Conservation (phyloP, 345 rosid genomes). For the Jatropha curcas region DNA sequence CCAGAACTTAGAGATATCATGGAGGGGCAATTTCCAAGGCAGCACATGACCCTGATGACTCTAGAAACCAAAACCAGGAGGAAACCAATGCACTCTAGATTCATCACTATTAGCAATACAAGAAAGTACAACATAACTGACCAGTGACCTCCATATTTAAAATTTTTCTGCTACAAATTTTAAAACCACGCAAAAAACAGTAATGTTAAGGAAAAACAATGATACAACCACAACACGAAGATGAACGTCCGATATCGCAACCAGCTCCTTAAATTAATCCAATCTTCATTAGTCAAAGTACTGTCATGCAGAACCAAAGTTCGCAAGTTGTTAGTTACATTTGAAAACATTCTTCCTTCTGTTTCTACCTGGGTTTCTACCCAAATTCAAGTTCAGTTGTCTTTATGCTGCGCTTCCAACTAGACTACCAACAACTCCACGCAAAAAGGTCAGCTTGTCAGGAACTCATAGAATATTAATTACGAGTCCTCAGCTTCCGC, state of each 20-base stretch:
- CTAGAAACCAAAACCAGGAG: not conserved
- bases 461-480: not conserved
- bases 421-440: not conserved
- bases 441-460: not conserved
- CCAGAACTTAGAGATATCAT: slow-evolving; percentile 51
- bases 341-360: not conserved
- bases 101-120: not conserved
- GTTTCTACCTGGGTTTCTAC: not conserved
- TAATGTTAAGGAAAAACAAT: not conserved
- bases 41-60: not conserved
- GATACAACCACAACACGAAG: not conserved
- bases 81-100: not conserved
- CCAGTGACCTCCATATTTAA: not conserved
- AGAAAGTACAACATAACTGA: not conserved
- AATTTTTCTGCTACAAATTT: not conserved
- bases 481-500: not conserved
- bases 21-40: not conserved
- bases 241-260: not conserved
- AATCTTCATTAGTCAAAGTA: not conserved
- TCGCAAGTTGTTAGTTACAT: not conserved
- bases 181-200: not conserved
- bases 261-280: not conserved
- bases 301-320: not conserved
- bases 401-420: not conserved
- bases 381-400: not conserved